phyloP scores from a whole-genome alignment of 2,329 filamentous ascomycete species.

The Xylariaceae sp. region DNA sequence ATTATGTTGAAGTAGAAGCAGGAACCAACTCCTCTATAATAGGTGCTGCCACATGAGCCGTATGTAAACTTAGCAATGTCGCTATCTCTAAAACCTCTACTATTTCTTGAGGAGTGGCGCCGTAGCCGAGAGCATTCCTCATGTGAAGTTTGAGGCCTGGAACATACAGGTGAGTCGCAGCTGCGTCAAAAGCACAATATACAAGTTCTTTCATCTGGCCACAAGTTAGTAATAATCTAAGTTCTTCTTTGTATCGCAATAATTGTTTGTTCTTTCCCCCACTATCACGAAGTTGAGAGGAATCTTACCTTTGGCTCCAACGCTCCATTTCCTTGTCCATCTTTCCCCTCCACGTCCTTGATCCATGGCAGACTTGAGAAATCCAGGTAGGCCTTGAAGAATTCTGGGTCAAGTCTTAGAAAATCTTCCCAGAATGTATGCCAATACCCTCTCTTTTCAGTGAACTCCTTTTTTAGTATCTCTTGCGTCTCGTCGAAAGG shows the following conservation, averaged over 20 bases:
- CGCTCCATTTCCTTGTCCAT: slow-evolving; percentile 31
- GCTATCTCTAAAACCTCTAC: slow-evolving; percentile 55
- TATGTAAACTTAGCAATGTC: slow-evolving; percentile 39
- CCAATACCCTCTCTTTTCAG: slow-evolving; percentile 53
- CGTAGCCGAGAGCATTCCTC: slow-evolving; percentile 52
- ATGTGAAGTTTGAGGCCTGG: slow-evolving; percentile 55
- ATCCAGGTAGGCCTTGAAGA: slow-evolving; percentile 54
- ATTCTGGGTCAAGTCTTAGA: slow-evolving; percentile 50
- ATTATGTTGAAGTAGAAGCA: slow-evolving; percentile 2
- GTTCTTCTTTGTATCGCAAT: neutral
- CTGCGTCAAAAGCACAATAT: slow-evolving; percentile 54
- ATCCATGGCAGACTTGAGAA: slow-evolving; percentile 52
- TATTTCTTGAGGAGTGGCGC: slow-evolving; percentile 53
- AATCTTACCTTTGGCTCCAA: slow-evolving; percentile 50
- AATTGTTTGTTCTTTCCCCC: neutral
- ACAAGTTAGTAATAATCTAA: neutral
- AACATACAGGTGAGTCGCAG: slow-evolving; percentile 54
- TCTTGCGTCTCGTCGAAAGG: slow-evolving; percentile 45
- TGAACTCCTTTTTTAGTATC: slow-evolving; percentile 50
- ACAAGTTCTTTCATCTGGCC: slow-evolving; percentile 50
- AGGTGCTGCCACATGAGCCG: slow-evolving; percentile 39
- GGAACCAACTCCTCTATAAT: slow-evolving; percentile 34
- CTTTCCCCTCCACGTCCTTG: slow-evolving; percentile 33
- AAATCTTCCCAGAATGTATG: slow-evolving; percentile 52
- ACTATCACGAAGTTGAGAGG: neutral